Evolutionary conservation across 2,329 filamentous ascomycete species (phyloP).

Genomic region (Aspergillus fijiensis): DNA sequence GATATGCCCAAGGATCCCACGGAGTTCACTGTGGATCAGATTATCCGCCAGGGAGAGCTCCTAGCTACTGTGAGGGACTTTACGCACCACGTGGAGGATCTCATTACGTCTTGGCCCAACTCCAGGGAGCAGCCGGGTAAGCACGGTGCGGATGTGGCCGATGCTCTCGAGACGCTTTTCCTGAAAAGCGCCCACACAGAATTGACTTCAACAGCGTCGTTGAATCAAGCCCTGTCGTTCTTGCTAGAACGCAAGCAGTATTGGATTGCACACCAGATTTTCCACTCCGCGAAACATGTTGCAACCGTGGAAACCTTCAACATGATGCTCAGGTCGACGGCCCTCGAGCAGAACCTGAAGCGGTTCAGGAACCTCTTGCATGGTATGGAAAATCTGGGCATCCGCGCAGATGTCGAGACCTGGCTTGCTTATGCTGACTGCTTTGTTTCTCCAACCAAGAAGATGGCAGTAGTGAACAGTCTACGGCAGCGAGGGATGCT

Average conservation of each 20-base stretch:
- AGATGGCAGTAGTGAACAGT: constrained; percentile 28
- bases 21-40: constrained; percentile 12
- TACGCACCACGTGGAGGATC: constrained; percentile 38
- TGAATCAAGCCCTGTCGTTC: constrained; percentile 42
- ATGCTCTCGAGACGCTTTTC: constrained; percentile 35
- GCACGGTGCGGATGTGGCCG: constrained; percentile 19
- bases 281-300: constrained; percentile 36
- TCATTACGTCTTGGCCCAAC: constrained; percentile 31
- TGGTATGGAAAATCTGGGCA: constrained; percentile 38
- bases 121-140: constrained; percentile 5
- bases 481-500: constrained; percentile 37
- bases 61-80: constrained; percentile 36
- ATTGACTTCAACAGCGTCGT: constrained; percentile 42
- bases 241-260: constrained; percentile 37
- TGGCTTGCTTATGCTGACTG: constrained; percentile 44
- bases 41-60: constrained; percentile 12
- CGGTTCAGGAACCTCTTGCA: constrained; percentile 40
- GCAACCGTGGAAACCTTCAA: constrained; percentile 46
- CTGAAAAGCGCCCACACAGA: constrained; percentile 26
- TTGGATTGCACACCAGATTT: constrained; percentile 32
- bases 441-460: constrained; percentile 28
- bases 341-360: constrained; percentile 38
- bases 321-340: constrained; percentile 42
- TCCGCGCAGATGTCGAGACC: constrained; percentile 43
- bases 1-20: constrained; percentile 4